Evolutionary conservation across 768 basidiomycete species (phyloP), one percentile per base, ranked within the genome.

Genomic region (Paxillus involutus): DNA sequence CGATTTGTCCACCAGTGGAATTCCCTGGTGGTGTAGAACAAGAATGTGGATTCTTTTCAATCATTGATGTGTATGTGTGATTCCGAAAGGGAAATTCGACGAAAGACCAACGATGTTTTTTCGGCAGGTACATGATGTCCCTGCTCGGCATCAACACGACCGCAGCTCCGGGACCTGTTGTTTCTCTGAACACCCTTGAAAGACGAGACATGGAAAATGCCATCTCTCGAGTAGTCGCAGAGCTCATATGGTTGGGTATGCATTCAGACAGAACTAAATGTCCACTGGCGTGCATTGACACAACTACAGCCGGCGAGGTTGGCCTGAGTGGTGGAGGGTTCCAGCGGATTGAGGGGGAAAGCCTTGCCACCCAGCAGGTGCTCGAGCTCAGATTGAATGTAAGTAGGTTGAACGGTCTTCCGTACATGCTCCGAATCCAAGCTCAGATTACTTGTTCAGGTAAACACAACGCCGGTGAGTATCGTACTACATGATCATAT

Each of bases 211-310:
- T 59, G 36, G 48, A 59, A 37, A 29, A 49, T 57, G 44, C 44
- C 11, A 11, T 57, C 10, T 51, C 51, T 36, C 21, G 49, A 8
- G 11, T 33, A 5, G 24, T 51, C 42, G 58, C 58, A 7, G 29
- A 33, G 39, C 33, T 39, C 14, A 37, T 59, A 11, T 59, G 58
- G 58, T 9, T 52, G 13, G 51, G 58, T 57, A 24, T 57, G 44
- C 37, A n/a, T n/a, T 37, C 36, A 37, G 16, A 37, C 11, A 37
- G 16, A 7, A 30, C 21, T 21, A 21, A 21, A 21, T 21, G 21
- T 21, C 21, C 21, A 21, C 21, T 21, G 21, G 21, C 21, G 21
- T 21, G 21, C 21, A 21, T 21, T 21, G 21, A 21, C 21, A 21
- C 21, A 6, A 13, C 16, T 37, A 12, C 11, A 37, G 36, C 36